Percentiles rank a stretch among this genome's conserved stretches.
These are phyloP conservation scores for Pleurotus pulmonarius DNA, from an alignment of 768 basidiomycete species.

Conservation along the genomic window DNA sequence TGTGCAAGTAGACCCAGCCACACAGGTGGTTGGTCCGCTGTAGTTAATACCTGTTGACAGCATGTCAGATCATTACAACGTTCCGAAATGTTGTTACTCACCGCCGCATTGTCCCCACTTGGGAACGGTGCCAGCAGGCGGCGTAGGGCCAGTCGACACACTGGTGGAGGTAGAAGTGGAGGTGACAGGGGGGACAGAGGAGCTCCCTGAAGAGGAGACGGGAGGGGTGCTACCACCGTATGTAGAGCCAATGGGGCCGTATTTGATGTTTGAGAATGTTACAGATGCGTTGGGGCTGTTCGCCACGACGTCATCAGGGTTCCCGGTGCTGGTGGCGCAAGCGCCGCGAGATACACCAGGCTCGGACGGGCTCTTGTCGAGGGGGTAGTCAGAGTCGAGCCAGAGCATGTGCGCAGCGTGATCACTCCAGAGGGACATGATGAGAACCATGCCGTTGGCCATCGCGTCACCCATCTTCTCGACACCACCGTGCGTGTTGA, in stretches of 20 bases:
- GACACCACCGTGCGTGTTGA: conserved; percentile 24
- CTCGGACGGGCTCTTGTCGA: conserved; percentile 15
- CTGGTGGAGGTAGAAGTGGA: background rate
- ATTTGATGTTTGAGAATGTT: conserved; percentile 38
- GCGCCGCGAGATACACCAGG: conserved; percentile 34
- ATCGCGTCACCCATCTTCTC: conserved; percentile 20
- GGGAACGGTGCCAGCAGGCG: background rate
- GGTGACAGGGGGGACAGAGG: background rate
- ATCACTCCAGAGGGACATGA: conserved; percentile 37
- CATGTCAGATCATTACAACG: background rate
- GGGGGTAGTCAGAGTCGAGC: conserved; percentile 35
- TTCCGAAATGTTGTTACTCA: background rate
- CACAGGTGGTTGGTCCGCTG: conserved; percentile 1
- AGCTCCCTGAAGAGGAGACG: background rate
- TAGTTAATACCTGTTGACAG: background rate
- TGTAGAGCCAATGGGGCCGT: conserved; percentile 28
- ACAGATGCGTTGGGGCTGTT: conserved; percentile 26
- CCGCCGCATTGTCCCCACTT: conserved; percentile 8
- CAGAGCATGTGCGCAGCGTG: conserved; percentile 37
- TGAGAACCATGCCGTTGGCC: conserved; percentile 30
- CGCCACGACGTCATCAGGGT: conserved; percentile 31
- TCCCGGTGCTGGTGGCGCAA: conserved; percentile 33
- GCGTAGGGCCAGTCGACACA: background rate
- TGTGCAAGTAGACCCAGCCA: conserved; percentile 1
- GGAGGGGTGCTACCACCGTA: background rate